phyloP scores from a whole-genome alignment of 345 rosid genomes.

The Clarkia xantiana region DNA sequence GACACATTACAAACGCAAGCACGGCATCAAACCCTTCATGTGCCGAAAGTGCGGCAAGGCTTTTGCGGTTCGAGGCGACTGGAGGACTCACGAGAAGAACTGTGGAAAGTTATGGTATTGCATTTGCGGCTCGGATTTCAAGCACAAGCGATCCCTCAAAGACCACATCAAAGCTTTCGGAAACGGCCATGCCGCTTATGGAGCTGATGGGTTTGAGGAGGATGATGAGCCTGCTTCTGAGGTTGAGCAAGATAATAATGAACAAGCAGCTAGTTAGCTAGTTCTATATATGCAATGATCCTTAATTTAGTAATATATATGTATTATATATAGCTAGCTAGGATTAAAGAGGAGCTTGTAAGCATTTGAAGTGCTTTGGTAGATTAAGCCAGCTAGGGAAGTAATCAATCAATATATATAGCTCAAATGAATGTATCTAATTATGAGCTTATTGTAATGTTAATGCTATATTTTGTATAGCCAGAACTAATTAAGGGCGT shows the following conservation, averaged over 20 bases:
- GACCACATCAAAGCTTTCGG: constrained; percentile 49
- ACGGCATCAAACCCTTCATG: constrained; percentile 60
- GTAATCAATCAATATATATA: neutral
- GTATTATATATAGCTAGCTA: too few species aligned
- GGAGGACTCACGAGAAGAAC: constrained; percentile 70
- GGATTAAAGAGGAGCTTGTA: too few species aligned
- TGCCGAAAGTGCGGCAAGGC: constrained; percentile 65
- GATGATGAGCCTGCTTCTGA: constrained; percentile 49
- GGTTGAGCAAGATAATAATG: constrained; percentile 32
- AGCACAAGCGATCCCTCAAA: constrained; percentile 52
- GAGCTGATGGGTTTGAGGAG: constrained; percentile 36
- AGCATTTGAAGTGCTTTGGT: too few species aligned
- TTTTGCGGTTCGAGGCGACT: constrained; percentile 54
- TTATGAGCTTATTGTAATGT: neutral
- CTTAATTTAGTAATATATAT: too few species aligned
- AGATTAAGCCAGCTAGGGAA: constrained; percentile 1
- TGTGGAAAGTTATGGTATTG: constrained; percentile 60
- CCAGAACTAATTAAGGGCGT: too few species aligned
- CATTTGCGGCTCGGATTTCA: constrained; percentile 47
- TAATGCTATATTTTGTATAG: neutral
- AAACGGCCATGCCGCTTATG: constrained; percentile 35
- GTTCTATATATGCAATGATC: too few species aligned
- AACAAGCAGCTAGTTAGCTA: too few species aligned
- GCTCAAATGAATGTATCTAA: neutral
- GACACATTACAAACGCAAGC: constrained; percentile 65